These are phyloP conservation scores for Sanguinoderma infundibulare DNA, from an alignment of 1,284 basidiomycete species.

Conservation along the genomic window DNA sequence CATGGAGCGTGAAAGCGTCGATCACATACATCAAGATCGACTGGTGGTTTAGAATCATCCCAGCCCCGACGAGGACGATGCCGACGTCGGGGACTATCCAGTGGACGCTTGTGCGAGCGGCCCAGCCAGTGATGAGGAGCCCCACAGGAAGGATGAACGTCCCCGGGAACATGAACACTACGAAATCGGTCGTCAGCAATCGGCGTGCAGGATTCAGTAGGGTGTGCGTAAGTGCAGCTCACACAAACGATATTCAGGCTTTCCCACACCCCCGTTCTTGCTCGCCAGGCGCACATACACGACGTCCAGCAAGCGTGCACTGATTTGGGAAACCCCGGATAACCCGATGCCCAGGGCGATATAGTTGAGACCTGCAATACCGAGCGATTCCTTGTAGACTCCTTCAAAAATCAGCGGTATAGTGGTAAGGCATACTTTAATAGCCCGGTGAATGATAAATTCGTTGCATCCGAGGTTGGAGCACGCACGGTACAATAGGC, in stretches of 20 bases:
- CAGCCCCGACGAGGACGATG: slow-evolving; percentile 56
- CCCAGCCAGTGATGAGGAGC: slow-evolving; percentile 71
- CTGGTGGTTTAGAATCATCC: slow-evolving; percentile 60
- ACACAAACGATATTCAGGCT: slow-evolving; percentile 56
- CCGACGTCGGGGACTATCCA: slow-evolving; percentile 76
- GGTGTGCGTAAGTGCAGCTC: background rate
- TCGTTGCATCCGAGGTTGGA: background rate
- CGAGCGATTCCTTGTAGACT: slow-evolving; percentile 51
- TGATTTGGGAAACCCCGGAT: slow-evolving; percentile 54
- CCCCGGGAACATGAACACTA: slow-evolving; percentile 65
- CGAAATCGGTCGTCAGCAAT: background rate
- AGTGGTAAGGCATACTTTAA: slow-evolving; percentile 62
- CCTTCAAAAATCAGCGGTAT: slow-evolving; percentile 66
- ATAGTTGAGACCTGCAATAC: slow-evolving; percentile 67
- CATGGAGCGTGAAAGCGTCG: slow-evolving; percentile 66
- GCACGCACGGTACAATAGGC: slow-evolving; percentile 56
- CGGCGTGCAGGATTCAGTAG: background rate
- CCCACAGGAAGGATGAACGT: slow-evolving; percentile 60
- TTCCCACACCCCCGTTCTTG: slow-evolving; percentile 55
- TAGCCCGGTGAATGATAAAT: background rate
- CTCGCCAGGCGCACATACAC: slow-evolving; percentile 55
- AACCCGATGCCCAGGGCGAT: slow-evolving; percentile 66
- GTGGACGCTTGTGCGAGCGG: slow-evolving; percentile 52
- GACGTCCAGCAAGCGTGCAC: slow-evolving; percentile 58
- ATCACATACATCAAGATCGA: slow-evolving; percentile 66